A percentile compares a stretch with the other conserved stretches of the same genome.
These are phyloP conservation scores for Xylaria sp. DNA, from an alignment of 495 filamentous ascomycete species.

Conservation along the genomic window DNA sequence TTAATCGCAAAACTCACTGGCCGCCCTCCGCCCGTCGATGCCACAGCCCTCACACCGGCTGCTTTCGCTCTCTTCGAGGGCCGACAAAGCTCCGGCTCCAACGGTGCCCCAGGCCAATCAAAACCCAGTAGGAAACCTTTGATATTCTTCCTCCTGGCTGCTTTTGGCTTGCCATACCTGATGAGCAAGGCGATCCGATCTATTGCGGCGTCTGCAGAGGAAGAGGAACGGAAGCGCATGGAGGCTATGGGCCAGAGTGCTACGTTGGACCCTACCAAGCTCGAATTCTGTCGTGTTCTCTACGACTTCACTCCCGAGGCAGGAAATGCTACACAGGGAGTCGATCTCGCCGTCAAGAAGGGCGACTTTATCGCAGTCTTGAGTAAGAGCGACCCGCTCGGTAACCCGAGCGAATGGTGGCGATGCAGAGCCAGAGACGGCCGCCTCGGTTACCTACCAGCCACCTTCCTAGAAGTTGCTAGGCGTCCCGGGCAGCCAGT, in stretches of 20 bases:
- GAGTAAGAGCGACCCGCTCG: slow-evolving; percentile 89
- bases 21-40: slow-evolving; percentile 84
- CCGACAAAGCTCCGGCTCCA: slow-evolving; percentile 46
- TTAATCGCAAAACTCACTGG: slow-evolving; percentile 94
- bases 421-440: slow-evolving; percentile 92
- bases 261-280: slow-evolving; percentile 79
- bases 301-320: slow-evolving; percentile 90
- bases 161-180: slow-evolving; percentile 93
- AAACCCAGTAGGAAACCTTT: slow-evolving; percentile 92
- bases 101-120: slow-evolving; percentile 59
- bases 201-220: slow-evolving; percentile 82
- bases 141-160: slow-evolving; percentile 91
- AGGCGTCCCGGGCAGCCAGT: slow-evolving; percentile 60
- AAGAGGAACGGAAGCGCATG: slow-evolving; percentile 71
- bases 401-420: slow-evolving; percentile 96
- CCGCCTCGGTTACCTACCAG: slow-evolving; percentile 87
- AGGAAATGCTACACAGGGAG: slow-evolving; percentile 67
- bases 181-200: slow-evolving; percentile 93
- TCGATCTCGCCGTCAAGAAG: slow-evolving; percentile 92
- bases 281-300: slow-evolving; percentile 92
- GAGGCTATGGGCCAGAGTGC: slow-evolving; percentile 54
- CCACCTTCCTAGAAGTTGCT: slow-evolving; percentile 86
- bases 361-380: slow-evolving; percentile 95
- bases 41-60: slow-evolving; percentile 83
- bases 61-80: slow-evolving; percentile 90